These are phyloP conservation scores for Bacidia gigantensis DNA, from an alignment of 495 filamentous ascomycete species.

Conservation along the genomic window DNA sequence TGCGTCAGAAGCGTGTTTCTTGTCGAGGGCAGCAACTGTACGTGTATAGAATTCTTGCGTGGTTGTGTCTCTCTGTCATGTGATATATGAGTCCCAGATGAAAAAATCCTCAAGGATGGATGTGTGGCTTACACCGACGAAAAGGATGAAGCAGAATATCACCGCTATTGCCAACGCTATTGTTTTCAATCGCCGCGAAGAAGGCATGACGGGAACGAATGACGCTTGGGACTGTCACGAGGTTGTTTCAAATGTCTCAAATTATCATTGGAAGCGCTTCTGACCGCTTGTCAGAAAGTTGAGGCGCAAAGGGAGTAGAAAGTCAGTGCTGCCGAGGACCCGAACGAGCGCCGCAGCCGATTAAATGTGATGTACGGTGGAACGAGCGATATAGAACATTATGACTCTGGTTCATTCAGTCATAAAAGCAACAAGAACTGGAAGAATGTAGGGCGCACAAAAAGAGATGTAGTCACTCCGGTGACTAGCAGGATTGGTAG, in stretches of 20 bases:
- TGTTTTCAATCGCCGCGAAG: slow-evolving; percentile 50
- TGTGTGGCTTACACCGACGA: slow-evolving; percentile 39
- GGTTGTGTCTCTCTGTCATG: slow-evolving; percentile 30
- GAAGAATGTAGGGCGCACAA: neutral
- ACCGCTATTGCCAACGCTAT: slow-evolving; percentile 43
- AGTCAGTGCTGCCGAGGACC: neutral
- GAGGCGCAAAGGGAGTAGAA: neutral
- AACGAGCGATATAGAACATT: neutral
- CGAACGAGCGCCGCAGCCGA: neutral
- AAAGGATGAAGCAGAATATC: slow-evolving; percentile 44
- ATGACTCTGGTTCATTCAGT: neutral
- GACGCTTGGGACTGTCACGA: neutral
- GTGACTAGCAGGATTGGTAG: too few relatives aligned
- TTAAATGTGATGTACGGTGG: neutral
- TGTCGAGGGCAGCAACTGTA: slow-evolving; percentile 36
- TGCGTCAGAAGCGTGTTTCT: slow-evolving; percentile 24
- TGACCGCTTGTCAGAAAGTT: neutral
- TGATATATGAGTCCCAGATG: neutral
- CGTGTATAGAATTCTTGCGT: slow-evolving; percentile 38
- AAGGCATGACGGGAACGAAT: slow-evolving; percentile 41
- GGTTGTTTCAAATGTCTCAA: neutral
- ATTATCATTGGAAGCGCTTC: neutral
- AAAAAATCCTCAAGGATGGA: neutral
- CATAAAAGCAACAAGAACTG: neutral
- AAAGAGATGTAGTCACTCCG: neutral